Conservation (phyloP, 257 asterid species). For the Linderniella brevidens region DNA sequence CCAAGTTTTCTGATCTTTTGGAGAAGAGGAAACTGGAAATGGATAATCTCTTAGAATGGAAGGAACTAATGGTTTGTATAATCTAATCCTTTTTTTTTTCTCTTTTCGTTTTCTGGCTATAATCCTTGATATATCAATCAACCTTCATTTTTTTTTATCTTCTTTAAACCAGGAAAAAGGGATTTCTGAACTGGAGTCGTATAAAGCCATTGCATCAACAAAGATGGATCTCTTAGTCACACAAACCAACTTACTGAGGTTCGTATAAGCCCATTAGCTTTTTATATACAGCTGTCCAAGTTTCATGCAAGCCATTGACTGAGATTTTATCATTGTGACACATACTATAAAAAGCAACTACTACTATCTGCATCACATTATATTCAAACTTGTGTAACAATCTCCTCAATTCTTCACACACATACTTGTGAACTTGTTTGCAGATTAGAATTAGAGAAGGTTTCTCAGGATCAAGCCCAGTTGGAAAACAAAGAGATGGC, state of each 20-base stretch:
- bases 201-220: slow-evolving; percentile 38
- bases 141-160: slow-evolving; percentile 5
- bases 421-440: not conserved
- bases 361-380: not conserved
- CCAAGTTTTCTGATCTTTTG: slow-evolving; percentile 33
- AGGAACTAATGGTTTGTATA: slow-evolving; percentile 29
- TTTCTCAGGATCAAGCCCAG: slow-evolving; percentile 34
- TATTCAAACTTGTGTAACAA: not conserved
- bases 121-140: not conserved
- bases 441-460: slow-evolving; percentile 69
- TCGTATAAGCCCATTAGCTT: no score
- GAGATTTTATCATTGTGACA: not conserved
- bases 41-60: slow-evolving; percentile 67
- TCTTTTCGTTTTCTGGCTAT: not conserved
- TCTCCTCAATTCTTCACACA: not conserved
- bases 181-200: slow-evolving; percentile 47
- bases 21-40: slow-evolving; percentile 63
- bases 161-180: slow-evolving; percentile 71
- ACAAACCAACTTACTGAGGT: slow-evolving; percentile 75
- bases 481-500: slow-evolving; percentile 58
- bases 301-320: no score
- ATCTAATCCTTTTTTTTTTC: slow-evolving; percentile 9
- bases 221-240: slow-evolving; percentile 43
- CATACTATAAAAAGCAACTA: not conserved
- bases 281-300: no score